A percentile compares a stretch with the other conserved stretches of the same genome.
Evolutionary conservation across 2,329 filamentous ascomycete species (phyloP).

Genomic region (Colletotrichum zoysiae): DNA sequence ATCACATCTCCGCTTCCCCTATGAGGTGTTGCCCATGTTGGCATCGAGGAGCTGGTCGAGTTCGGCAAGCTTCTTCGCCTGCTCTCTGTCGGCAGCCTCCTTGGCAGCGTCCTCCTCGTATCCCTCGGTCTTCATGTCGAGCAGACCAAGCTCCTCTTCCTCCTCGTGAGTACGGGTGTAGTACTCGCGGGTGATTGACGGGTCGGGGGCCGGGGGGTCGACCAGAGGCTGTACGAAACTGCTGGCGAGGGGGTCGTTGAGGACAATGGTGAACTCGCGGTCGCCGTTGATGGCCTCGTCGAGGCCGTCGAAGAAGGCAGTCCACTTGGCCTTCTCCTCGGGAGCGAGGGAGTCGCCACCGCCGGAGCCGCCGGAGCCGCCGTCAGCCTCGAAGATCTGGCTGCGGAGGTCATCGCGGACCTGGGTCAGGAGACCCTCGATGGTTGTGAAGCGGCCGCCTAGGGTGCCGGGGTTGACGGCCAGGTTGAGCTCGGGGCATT

Average conservation of each 20-base stretch:
- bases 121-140: conserved; percentile 91
- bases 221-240: conserved; percentile 95
- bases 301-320: conserved; percentile 82
- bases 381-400: conserved; percentile 85
- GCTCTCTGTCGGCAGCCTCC: conserved; percentile 34
- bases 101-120: conserved; percentile 73
- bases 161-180: conserved; percentile 93
- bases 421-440: conserved; percentile 93
- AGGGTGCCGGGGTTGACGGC: conserved; percentile 93
- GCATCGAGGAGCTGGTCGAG: conserved; percentile 41
- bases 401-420: conserved; percentile 89
- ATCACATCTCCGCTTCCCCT: conserved; percentile 1
- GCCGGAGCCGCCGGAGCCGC: conserved; percentile 69
- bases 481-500: conserved; percentile 88
- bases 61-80: conserved; percentile 40
- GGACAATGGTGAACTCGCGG: conserved; percentile 82
- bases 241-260: conserved; percentile 90
- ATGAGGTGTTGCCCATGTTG: conserved; percentile 36
- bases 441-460: conserved; percentile 95
- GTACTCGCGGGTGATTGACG: conserved; percentile 82
- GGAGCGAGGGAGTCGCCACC: conserved; percentile 82
- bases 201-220: conserved; percentile 77
- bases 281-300: conserved; percentile 84
- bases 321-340: conserved; percentile 79
- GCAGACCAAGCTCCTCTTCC: conserved; percentile 90